Base-by-base conservation (phyloP, 192 early-diverging fungal genomes). In the Phlyctochytrium planicorne region DNA sequence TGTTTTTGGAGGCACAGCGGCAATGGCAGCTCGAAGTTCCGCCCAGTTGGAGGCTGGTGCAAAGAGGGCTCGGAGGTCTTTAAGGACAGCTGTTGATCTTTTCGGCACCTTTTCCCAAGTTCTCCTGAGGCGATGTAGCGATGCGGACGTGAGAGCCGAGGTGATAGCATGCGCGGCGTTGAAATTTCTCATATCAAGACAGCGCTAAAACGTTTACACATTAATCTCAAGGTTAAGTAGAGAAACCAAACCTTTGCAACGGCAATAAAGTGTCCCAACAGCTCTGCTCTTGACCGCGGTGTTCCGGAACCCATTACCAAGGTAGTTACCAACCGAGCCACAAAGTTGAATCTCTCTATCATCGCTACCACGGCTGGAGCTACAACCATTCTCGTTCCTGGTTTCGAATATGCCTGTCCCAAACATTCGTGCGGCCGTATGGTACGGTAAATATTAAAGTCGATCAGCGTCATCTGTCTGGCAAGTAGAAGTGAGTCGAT, bases 271-370 rank as follows among this genome's bases (percentile, higher is more conserved):
- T 70, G 60, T 31, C 60, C 4, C 20, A 70, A 34, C 68, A 70
- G 52, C 0, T 53, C 17, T 25, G 68, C 68, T 25, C 68, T 23
- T 17, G 62, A 14, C 63, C 37, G 35, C 6, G 68, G 68, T 12
- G 61, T 37, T 20, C 62, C 61, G 24, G 17, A 25, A 6, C 37
- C 32, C n/a, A 70, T 70, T 4, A 70, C 61, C 12, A 60, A 25
- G 4, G 68, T 70, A 2, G 68, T n/a, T 17, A 70, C 68, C 3
- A 70, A 31, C 24, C 68, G 60, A 12, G 59, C 68, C 1, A 70
- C 68, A 55, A 70, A 70, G 50, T 70, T 70, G 68, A 70, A 70
- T 35, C 68, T 53, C 30, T 63, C 60, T 23, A 50, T 25, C 12
- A 70, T 52, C 16, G 68, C 68, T 20, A 35, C 60, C 16, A 63